phyloP scores from a whole-genome alignment of 2,329 filamentous ascomycete genomes.

The Penicillium hesseltinei region DNA sequence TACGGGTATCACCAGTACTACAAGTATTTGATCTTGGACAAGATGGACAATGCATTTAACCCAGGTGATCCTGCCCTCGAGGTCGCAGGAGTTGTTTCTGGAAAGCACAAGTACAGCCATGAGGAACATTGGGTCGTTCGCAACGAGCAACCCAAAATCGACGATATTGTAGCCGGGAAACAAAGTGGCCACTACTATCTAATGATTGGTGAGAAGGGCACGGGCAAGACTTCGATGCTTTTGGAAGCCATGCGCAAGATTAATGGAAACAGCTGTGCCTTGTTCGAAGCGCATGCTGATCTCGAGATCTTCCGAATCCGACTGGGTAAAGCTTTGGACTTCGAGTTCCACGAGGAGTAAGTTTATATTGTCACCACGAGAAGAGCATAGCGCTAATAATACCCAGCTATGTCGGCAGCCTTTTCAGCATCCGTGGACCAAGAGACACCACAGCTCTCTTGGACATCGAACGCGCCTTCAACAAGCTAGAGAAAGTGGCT shows the following conservation, averaged over 20 bases:
- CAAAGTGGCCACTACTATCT: conserved; percentile 83
- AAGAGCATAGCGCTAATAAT: conserved; percentile 10
- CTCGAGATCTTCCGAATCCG: conserved; percentile 92
- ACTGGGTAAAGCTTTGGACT: conserved; percentile 90
- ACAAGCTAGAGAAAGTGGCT: conserved; percentile 96
- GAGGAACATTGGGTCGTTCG: conserved; percentile 76
- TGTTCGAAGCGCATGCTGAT: conserved; percentile 96
- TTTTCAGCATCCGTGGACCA: conserved; percentile 92
- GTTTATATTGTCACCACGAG: conserved; percentile 3
- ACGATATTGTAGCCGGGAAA: conserved; percentile 75
- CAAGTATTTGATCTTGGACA: conserved; percentile 84
- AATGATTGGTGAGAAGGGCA: conserved; percentile 91
- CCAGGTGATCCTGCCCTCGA: conserved; percentile 88
- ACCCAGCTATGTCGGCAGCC: conserved; percentile 69
- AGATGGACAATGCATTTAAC: conserved; percentile 88
- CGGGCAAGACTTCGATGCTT: conserved; percentile 95
- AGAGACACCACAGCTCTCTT: conserved; percentile 87
- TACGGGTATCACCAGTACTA: conserved; percentile 80
- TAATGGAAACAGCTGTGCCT: conserved; percentile 82
- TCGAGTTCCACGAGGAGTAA: conserved; percentile 96
- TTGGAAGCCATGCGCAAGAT: conserved; percentile 93
- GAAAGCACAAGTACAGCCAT: conserved; percentile 38
- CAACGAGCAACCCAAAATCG: conserved; percentile 76
- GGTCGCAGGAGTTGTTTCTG: conserved; percentile 59
- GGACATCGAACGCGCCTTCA: conserved; percentile 94